Evolutionary conservation across 2,329 filamentous ascomycete species (phyloP), one percentile per base, ranked within the genome.

Genomic region (Aschersonia sp.): DNA sequence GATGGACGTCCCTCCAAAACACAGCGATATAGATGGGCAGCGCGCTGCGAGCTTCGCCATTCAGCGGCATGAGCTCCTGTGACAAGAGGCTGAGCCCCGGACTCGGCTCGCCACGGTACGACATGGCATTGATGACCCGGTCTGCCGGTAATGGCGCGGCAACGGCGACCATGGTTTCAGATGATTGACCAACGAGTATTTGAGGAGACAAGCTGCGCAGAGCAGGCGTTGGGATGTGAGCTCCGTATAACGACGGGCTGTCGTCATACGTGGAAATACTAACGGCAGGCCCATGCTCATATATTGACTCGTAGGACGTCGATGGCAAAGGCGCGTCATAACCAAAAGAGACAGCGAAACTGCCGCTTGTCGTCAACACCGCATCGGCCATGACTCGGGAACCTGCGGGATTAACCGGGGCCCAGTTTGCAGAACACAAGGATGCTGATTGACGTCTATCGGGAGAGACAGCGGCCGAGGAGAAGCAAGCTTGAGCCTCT

Each of bases 1-100:
- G 62, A 53, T 75, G 65, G 45, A 75, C 69, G 50, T 66, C 67
- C 46, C 69, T 64, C 75, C 75, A 78, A 59, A 76, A 78, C 37
- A 71, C 60, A 30, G 72, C 63, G 50, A 78, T 61, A 52, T 77
- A 77, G 42, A 57, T 57, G 42, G 75, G 72, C 43, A 76, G 67
- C 41, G 66, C 64, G 45, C 64, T 67, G 50, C 63, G 64, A 43
- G 65, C 60, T 44, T 63, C 62, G 33, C 61, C 58, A 51, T 65
- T 63, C 53, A 72, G 57, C 46, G 64, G 53, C 48, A 56, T 53
- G 31, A 58, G 42, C 40, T 56, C 53, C 31, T 54, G 52, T 47
- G 52, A 45, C 35, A 47, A 58, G 53, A 67, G 59, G 50, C 56
- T 63, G 55, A 68, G 52, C 46, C 64, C 60, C 54, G 64, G 57